Percentiles rank a stretch among this genome's conserved stretches.
Evolutionary conservation across 78 protist species (phyloP).

Genomic region (Mantamonas sphyraenae): DNA sequence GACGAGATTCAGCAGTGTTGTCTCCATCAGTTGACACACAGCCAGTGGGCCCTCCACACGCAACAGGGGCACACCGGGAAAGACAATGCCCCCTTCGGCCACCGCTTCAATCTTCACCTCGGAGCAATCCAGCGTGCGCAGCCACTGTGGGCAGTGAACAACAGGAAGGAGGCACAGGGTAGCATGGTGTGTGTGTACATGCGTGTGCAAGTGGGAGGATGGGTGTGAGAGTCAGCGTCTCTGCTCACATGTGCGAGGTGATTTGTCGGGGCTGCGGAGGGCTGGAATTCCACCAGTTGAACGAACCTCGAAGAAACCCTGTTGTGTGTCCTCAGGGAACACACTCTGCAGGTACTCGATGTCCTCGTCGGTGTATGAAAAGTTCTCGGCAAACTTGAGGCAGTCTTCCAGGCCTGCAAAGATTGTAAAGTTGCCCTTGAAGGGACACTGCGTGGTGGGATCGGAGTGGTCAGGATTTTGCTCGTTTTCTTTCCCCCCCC

Average conservation of each 20-base stretch:
- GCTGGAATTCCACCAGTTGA: too few relatives aligned
- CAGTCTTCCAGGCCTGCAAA: conserved; percentile 82
- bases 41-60: conserved; percentile 85
- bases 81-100: conserved; percentile 68
- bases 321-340: conserved; percentile 40
- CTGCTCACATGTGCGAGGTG: too few relatives aligned
- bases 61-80: conserved; percentile 75
- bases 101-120: conserved; percentile 48
- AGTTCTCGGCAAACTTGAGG: not conserved
- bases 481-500: too few relatives aligned
- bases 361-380: conserved; percentile 29
- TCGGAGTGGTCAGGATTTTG: too few relatives aligned
- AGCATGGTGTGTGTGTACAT: not conserved
- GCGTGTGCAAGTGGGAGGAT: not conserved
- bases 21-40: conserved; percentile 77
- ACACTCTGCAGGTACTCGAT: conserved; percentile 39
- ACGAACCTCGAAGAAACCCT: conserved; percentile 61
- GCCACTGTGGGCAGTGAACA: too few relatives aligned
- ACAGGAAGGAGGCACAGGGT: not conserved
- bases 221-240: not conserved
- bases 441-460: too few relatives aligned
- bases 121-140: conserved; percentile 3
- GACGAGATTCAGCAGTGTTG: conserved; percentile 69
- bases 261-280: too few relatives aligned
- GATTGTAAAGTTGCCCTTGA: conserved; percentile 81